Conservation (phyloP, 176 grass and related monocot genomes). For the Lolium rigidum region DNA sequence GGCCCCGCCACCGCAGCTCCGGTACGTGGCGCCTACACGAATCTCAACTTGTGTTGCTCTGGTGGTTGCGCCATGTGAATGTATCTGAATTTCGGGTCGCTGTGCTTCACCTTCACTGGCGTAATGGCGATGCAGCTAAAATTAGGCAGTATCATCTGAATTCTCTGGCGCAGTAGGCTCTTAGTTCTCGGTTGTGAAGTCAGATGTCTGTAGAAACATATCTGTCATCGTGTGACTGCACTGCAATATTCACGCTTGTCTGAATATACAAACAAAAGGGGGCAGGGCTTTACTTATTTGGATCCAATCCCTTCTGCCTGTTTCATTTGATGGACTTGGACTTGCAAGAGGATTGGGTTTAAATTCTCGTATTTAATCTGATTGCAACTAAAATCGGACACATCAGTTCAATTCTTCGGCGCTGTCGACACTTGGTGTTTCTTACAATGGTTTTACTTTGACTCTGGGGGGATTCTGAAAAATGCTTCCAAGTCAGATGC, state of each 20-base stretch:
- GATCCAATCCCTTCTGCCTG: neutral
- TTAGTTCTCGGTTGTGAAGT: neutral
- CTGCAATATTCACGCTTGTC: neutral
- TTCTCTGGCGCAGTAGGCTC: neutral
- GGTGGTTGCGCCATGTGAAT: neutral
- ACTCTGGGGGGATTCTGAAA: neutral
- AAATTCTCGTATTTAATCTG: neutral
- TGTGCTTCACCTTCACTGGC: too few relatives aligned
- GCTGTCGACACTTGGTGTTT: neutral
- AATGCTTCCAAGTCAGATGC: neutral
- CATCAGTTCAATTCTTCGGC: neutral
- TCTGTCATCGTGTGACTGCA: neutral
- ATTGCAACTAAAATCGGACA: neutral
- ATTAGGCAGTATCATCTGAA: neutral
- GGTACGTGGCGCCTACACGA: slow-evolving; percentile 43
- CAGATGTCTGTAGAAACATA: neutral
- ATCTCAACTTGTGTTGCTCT: neutral
- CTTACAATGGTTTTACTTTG: neutral
- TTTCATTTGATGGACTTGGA: neutral
- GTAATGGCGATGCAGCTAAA: neutral
- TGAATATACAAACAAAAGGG: slow-evolving; percentile 1
- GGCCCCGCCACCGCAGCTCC: slow-evolving; percentile 82
- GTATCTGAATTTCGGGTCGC: neutral
- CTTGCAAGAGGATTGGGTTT: neutral
- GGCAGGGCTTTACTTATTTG: neutral